phyloP scores from a whole-genome alignment of 2,329 filamentous ascomycete species.

The Alternaria sp. region DNA sequence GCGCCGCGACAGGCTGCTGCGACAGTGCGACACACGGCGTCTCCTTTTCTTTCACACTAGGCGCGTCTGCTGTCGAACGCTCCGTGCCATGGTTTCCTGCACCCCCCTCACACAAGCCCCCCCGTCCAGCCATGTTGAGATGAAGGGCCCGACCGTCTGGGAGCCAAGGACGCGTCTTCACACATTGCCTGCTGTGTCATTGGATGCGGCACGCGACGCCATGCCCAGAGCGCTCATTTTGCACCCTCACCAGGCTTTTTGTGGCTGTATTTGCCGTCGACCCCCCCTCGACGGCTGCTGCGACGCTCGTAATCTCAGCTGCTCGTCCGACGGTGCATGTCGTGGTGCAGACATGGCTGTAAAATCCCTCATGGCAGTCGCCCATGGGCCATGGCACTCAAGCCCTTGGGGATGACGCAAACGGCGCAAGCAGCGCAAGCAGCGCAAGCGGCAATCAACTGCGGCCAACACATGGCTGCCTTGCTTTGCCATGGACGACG shows the following conservation, averaged over 20 bases:
- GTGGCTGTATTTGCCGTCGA: conserved; percentile 31
- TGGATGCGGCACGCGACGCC: conserved; percentile 16
- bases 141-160: conserved; percentile 21
- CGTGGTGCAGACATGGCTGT: conserved; percentile 17
- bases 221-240: conserved; percentile 24
- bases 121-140: conserved; percentile 25
- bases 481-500: conserved; percentile 2
- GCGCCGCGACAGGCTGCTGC: conserved; percentile 28
- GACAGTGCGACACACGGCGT: conserved; percentile 30
- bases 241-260: conserved; percentile 23
- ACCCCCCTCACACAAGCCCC: conserved; percentile 14
- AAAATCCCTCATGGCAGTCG: conserved; percentile 29
- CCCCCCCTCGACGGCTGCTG: conserved; percentile 34
- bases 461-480: conserved; percentile 24
- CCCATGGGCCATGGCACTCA: conserved; percentile 4
- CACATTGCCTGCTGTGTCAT: conserved; percentile 24
- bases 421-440: conserved; percentile 29
- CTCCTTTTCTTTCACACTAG: conserved; percentile 26
- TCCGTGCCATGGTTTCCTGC: conserved; percentile 21
- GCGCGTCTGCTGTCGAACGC: conserved; percentile 21
- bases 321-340: conserved; percentile 17
- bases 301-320: conserved; percentile 28
- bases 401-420: conserved; percentile 30
- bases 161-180: conserved; percentile 28
- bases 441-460: conserved; percentile 25